Percentiles rank a stretch among this genome's conserved stretches.
Evolutionary conservation across 768 basidiomycete genomes (phyloP).

Genomic region (Boletus rubescentipes): DNA sequence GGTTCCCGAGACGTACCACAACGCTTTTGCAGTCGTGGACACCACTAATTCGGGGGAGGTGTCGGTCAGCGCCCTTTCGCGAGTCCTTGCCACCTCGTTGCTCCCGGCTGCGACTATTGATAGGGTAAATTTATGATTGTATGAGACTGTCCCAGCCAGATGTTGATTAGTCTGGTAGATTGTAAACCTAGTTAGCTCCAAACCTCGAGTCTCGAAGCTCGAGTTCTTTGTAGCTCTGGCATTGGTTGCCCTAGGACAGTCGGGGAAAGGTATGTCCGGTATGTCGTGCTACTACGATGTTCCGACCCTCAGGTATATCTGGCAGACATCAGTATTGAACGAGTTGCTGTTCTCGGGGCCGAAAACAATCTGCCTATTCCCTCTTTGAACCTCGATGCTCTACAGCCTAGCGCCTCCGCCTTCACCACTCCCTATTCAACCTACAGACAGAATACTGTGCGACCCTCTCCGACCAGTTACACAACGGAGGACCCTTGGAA

Average conservation of each 20-base stretch:
- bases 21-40: constrained; percentile 73
- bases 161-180: constrained; percentile 51
- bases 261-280: constrained; percentile 60
- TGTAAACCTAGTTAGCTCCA: constrained; percentile 83
- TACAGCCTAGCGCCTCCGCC: constrained; percentile 54
- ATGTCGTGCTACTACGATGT: not conserved
- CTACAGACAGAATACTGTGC: constrained; percentile 47
- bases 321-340: constrained; percentile 77
- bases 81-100: constrained; percentile 73
- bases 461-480: constrained; percentile 49
- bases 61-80: constrained; percentile 79
- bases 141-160: not conserved
- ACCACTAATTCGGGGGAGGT: constrained; percentile 69
- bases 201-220: constrained; percentile 75
- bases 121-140: constrained; percentile 45
- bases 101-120: constrained; percentile 84
- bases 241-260: constrained; percentile 83
- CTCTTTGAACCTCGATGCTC: constrained; percentile 56
- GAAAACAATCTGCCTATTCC: constrained; percentile 81
- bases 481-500: constrained; percentile 73
- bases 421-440: constrained; percentile 41
- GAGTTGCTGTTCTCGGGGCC: constrained; percentile 72
- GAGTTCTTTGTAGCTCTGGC: constrained; percentile 93
- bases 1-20: constrained; percentile 74
- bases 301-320: not conserved